Percentiles rank a stretch among this genome's conserved stretches.
Evolutionary conservation across 768 basidiomycete genomes (phyloP).

Genomic region (Lepiota brunneoincarnata): DNA sequence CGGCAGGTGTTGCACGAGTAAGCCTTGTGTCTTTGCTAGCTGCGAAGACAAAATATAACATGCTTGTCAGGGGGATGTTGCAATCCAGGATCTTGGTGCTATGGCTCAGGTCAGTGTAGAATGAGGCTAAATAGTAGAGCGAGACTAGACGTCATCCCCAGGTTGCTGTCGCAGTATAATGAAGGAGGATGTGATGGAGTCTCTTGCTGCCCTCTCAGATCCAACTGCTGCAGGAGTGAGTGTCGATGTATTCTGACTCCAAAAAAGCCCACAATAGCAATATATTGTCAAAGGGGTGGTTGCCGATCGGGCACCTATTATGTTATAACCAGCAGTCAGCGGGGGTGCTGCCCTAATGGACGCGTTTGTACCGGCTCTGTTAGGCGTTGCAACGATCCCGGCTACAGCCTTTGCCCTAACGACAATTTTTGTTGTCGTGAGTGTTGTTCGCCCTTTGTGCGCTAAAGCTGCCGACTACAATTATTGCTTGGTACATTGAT

Average conservation of each 20-base stretch:
- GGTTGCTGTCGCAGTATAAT: neutral
- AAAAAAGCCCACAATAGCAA: neutral
- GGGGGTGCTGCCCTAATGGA: slow-evolving; percentile 3
- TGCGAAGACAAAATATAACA: neutral
- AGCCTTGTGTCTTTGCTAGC: neutral
- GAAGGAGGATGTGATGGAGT: neutral
- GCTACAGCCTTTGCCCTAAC: neutral
- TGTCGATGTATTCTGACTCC: neutral
- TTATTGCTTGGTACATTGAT: no score
- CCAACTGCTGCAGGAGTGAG: slow-evolving; percentile 6
- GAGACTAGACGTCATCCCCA: neutral
- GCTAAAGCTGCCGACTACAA: no score
- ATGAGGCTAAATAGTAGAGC: neutral
- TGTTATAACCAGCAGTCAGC: neutral
- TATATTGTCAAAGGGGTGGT: neutral
- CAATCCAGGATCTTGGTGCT: slow-evolving; percentile 2
- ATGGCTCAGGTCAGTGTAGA: neutral
- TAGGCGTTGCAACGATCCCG: neutral
- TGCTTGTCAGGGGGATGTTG: neutral
- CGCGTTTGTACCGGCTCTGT: neutral
- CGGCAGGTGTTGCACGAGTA: slow-evolving; percentile 4
- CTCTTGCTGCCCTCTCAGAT: slow-evolving; percentile 1
- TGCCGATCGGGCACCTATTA: slow-evolving; percentile 1
- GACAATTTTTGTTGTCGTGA: slow-evolving; percentile 3
- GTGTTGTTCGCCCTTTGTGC: neutral